Base-by-base conservation (phyloP, 257 asterid species). In the Solanum commersonii region DNA sequence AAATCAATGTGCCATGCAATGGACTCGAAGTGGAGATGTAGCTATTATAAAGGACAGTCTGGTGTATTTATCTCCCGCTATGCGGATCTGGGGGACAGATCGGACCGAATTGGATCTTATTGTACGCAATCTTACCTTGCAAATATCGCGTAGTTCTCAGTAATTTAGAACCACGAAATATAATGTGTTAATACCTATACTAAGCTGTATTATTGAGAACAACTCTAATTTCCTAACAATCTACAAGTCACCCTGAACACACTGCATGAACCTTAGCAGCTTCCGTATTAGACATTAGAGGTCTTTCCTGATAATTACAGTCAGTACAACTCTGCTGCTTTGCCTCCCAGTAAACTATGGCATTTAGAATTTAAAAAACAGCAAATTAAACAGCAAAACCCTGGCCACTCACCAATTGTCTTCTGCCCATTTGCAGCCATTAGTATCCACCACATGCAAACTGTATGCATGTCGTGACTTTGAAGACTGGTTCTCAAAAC, bases 381-480 rank as follows among this genome's bases (percentile, higher is more conserved):
- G 86, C 13, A 35, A 14, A 88, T 79, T 44, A 9, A 72, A 59
- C 16, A 15, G 13, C 37, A 82, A 18, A 52, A 56, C 42, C 37
- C 89, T 63, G 52, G 73, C 18, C 73, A 89, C 98, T 92, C 83
- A 95, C 98, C 99, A 97, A 87, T 97, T 96, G 89, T 96, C 98
- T 86, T 92, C 93, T 1, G 92, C 93, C 99, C 98, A 95, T 93
- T 89, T 95, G 91, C 98, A 96, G 90, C 98, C 98, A 81, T 91
- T 94, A 40, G 97, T 93, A 88, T 96, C 99, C 18, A 95, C 97
- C 90, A 93, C 95, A 37, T 96, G 99, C 90, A 94, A 93, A 91
- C 98, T 96, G 91, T 95, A 96, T 22, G 98, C 98, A 87, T 95
- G 98, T 89, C 98, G 91, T 88, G 99, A 95, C 86, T 90, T 90